phyloP scores from a whole-genome alignment of 495 filamentous ascomycete genomes.

The Articulospora tetracladia region DNA sequence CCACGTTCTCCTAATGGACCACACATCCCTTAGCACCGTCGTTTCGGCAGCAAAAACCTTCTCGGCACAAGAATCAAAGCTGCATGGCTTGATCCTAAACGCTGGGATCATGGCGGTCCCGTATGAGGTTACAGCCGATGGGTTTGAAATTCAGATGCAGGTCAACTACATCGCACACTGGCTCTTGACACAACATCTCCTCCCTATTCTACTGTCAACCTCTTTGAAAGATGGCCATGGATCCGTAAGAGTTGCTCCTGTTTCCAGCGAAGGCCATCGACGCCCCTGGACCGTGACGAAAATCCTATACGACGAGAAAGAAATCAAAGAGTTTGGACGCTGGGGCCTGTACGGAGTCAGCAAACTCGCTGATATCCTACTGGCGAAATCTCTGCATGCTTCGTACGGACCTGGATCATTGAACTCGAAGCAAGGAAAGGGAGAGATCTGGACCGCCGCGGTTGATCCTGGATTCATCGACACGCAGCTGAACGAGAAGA shows the following conservation, averaged over 20 bases:
- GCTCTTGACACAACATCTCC: slow-evolving; percentile 39
- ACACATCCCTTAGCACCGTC: not conserved
- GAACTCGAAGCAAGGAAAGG: not conserved
- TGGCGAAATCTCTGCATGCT: not conserved
- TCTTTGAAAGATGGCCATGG: not conserved
- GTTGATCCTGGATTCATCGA: not conserved
- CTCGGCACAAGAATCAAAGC: not conserved
- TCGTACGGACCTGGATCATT: not conserved
- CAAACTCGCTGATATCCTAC: not conserved
- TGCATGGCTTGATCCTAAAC: slow-evolving; percentile 12
- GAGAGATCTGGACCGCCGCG: not conserved
- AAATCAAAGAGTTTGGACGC: not conserved
- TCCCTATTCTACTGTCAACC: slow-evolving; percentile 34
- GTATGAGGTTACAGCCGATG: slow-evolving; percentile 20
- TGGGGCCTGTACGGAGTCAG: not conserved
- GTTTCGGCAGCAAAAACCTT: not conserved
- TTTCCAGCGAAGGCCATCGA: not conserved
- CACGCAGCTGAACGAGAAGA: slow-evolving; percentile 1
- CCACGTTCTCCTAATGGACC: slow-evolving; percentile 1
- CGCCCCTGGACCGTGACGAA: not conserved
- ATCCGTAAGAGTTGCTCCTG: not conserved
- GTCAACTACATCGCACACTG: slow-evolving; percentile 48
- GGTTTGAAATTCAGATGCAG: slow-evolving; percentile 47
- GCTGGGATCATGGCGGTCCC: slow-evolving; percentile 20
- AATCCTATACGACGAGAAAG: not conserved